Base-by-base conservation (phyloP, 2,329 filamentous ascomycete genomes). In the Penicillium sp. region DNA sequence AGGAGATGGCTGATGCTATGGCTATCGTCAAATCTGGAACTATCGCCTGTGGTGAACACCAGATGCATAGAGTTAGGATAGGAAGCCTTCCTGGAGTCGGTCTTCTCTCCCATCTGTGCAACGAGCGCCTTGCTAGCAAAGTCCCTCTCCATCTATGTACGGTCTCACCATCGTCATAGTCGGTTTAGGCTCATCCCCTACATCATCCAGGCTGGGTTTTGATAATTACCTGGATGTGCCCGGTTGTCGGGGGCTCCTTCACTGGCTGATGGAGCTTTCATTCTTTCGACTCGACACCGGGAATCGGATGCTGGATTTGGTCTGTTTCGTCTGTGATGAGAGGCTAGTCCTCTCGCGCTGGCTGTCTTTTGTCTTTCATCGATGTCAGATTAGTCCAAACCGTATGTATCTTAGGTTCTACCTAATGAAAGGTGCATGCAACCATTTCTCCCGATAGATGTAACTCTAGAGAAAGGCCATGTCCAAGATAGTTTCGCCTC, bases 181-280 rank as follows among this genome's bases (percentile, higher is more conserved):
- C 34, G 31, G 28, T 29, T 48, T 74, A 73, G 72, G 70, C 41
- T 72, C 72, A 74, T 74, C 71, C 62, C 67, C 72, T 74, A 74
- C 11, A 14, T 38, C 56, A 65, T 71, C 67, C 64, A 63, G 64
- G 69, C 69, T 70, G 64, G 68, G 40, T 56, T 57, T 61, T 51
- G 45, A 39, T 40, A 38, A 32, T 51, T 54, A 49, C 60, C 62
- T 60, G 61, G 60, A 59, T 52, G 54, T 45, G 58, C 62, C 56
- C 48, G 53, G 35, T 38, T 42, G 44, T 47, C 38, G 37, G 51
- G 41, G 37, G 37, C 28, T 32, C 44, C 35, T 34, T 55, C 54
- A 57, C 59, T 51, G 61, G 54, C 37, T 57, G 10, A 53, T 44
- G 31, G 35, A 46, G 42, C 30, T 37, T 37, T 42, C 35, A 15